These are phyloP conservation scores for Diaporthe nobilis DNA, from an alignment of 2,329 filamentous ascomycete genomes.

Conservation along the genomic window DNA sequence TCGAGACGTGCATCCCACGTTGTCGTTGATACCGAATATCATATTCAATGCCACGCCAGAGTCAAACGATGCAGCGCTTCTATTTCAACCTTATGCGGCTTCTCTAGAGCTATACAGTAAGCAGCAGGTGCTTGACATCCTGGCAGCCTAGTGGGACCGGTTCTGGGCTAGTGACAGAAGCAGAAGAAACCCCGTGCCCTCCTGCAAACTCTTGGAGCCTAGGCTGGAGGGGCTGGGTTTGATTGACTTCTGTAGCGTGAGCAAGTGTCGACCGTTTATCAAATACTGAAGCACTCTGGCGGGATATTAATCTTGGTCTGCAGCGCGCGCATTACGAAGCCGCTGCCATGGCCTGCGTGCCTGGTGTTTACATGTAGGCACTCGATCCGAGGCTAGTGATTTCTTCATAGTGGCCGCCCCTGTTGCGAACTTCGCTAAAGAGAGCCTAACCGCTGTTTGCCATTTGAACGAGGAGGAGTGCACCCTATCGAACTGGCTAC, in stretches of 20 bases:
- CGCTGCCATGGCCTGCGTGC: too few relatives aligned
- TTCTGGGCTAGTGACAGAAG: slow-evolving; percentile 13
- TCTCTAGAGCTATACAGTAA: background rate
- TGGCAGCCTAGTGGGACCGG: background rate
- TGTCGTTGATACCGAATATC: background rate
- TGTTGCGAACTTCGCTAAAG: background rate
- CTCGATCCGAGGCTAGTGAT: background rate
- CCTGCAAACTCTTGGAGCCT: background rate
- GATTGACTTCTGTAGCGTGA: slow-evolving; percentile 10
- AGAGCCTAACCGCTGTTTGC: background rate
- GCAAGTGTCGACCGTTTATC: background rate
- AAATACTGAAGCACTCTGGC: background rate
- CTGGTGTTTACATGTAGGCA: background rate
- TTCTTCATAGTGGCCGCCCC: background rate
- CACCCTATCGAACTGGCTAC: background rate
- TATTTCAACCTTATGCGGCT: background rate
- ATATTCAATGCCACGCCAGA: background rate
- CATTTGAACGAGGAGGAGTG: background rate
- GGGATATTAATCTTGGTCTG: background rate
- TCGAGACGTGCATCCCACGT: background rate
- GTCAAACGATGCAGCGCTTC: background rate
- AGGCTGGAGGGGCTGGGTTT: background rate
- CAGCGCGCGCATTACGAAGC: background rate
- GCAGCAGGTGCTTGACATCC: background rate
- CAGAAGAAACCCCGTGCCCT: slow-evolving; percentile 6